Evolutionary conservation across 2,329 filamentous ascomycete species (phyloP), one percentile per base, ranked within the genome.

Genomic region (Thielaviopsis punctulata): DNA sequence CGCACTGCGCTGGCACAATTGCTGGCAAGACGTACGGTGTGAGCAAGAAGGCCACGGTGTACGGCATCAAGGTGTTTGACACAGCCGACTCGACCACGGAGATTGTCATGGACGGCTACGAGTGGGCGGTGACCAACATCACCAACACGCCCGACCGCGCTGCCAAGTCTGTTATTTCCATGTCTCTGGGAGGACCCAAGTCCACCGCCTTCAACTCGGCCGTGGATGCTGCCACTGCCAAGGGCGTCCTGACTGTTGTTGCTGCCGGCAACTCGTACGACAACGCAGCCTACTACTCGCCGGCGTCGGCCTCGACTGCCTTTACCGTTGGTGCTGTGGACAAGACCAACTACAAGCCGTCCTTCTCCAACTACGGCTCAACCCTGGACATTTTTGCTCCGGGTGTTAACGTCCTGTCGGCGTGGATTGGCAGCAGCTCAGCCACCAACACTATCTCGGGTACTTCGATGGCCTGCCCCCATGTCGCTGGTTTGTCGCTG

Each of bases 21-120:
- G 92, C 86, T 59, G 92, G 92, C 66, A 93, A 92, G 80, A 95
- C 94, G 75, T 96, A 95, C 65, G 92, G 92, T 78, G 90, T 98
- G 58, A 89, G 92, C 66, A 98, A 98, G 83, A 95, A 96, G 80
- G 92, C 92, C 65, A 81, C 86, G 61, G 75, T 98, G 68, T 45
- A 48, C 30, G 45, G 51, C 27, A 45, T 52, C 51, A 52, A 48
- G 61, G 69, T 73, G 21, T 66, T 73, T 19, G 59, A 66, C 47
- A 54, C 19, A 2, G 49, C 49, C 18, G 12, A 54, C 23, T 45
- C 49, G 22, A 54, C 55, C 43, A 56, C 52, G 18, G 52, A 54
- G 49, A 52, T 62, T 13, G 62, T 63, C 36, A 58, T 64, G 19
- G 59, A 63, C 7, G 65, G 65, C 39, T 66, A 61, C 57, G 63